phyloP scores from a whole-genome alignment of 768 basidiomycete species.

The Boletus rubescentipes region DNA sequence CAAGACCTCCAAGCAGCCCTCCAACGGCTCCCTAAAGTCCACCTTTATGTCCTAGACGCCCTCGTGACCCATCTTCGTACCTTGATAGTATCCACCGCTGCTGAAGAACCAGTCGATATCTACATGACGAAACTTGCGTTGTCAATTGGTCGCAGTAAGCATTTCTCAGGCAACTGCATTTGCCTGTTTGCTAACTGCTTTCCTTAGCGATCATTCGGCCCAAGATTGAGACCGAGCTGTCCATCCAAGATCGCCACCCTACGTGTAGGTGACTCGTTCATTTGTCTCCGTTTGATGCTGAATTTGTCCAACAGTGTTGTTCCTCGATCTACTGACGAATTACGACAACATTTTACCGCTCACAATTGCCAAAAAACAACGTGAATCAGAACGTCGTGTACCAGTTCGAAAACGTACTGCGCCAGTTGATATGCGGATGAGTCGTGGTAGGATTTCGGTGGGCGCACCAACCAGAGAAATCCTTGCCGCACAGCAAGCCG shows the following conservation, averaged over 20 bases:
- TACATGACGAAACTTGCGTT: slow-evolving; percentile 87
- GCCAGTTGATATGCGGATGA: slow-evolving; percentile 85
- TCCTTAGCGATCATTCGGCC: slow-evolving; percentile 75
- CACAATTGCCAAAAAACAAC: slow-evolving; percentile 80
- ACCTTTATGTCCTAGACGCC: slow-evolving; percentile 77
- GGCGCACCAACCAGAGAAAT: slow-evolving; percentile 70
- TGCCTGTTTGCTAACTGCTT: neutral
- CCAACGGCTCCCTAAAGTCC: slow-evolving; percentile 71
- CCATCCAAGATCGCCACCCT: slow-evolving; percentile 90
- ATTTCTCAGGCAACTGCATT: neutral
- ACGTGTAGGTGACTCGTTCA: slow-evolving; percentile 47
- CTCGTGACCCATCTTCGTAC: slow-evolving; percentile 74
- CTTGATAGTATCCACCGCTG: slow-evolving; percentile 65
- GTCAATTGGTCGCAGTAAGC: slow-evolving; percentile 82
- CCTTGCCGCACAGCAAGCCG: slow-evolving; percentile 66
- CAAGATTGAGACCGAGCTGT: slow-evolving; percentile 75
- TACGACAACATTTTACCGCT: slow-evolving; percentile 76
- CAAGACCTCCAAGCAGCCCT: slow-evolving; percentile 62
- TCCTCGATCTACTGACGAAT: slow-evolving; percentile 80
- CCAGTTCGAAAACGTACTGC: slow-evolving; percentile 86
- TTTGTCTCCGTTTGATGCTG: neutral
- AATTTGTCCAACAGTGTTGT: slow-evolving; percentile 52
- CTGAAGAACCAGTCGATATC: slow-evolving; percentile 72
- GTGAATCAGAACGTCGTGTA: slow-evolving; percentile 81
- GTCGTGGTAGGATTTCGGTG: slow-evolving; percentile 70